Evolutionary conservation across 78 protist genomes (phyloP), one percentile per base, ranked within the genome.

Genomic region (Tieghemostelium lacteum): DNA sequence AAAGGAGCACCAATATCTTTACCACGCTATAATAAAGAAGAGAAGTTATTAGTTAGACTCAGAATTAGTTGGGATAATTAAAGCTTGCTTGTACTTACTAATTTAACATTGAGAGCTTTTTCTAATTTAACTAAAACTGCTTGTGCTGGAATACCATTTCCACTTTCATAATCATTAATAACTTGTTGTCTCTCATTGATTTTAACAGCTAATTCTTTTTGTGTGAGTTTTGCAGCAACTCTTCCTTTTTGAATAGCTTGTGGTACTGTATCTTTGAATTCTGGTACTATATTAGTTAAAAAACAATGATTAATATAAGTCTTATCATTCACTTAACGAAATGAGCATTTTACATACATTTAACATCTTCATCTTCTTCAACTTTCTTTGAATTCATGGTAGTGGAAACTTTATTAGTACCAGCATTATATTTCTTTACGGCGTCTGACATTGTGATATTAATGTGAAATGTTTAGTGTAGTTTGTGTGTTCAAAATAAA

Each of bases 111-210:
- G 17, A 96, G 89, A 3, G 57, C 96, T 12, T 92, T 77, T 74
- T 96, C 97, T 49, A 96, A 60, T 85, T 95, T 96, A 40, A 72
- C 61, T n/a, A 96, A 31, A 50, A 95, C n/a, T 0, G 61, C 67
- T n/a, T 86, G 71, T 72, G 86, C 77, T 57, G 96, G 96, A 20
- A 95, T 93, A 67, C 95, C 98, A 75, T 50, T 54, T 29, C 97
- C 95, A 28, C 34, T 36, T 88, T 96, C 98, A 67, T 96, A 96
- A 50, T 93, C 96, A 63, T 45, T 52, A 24, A 96, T 50, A 2
- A 93, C 67, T 34, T 31, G 24, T 42, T 63, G 94, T 74, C 85
- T 62, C 70, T 92, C 95, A 80, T 87, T 76, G 69, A 93, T 73
- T 31, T 31, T 29, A 36, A 45, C 39, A 20, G 96, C 97, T 33